Conservation (phyloP, 179 eudicot genomes). For the Heliamphora pulchella region DNA sequence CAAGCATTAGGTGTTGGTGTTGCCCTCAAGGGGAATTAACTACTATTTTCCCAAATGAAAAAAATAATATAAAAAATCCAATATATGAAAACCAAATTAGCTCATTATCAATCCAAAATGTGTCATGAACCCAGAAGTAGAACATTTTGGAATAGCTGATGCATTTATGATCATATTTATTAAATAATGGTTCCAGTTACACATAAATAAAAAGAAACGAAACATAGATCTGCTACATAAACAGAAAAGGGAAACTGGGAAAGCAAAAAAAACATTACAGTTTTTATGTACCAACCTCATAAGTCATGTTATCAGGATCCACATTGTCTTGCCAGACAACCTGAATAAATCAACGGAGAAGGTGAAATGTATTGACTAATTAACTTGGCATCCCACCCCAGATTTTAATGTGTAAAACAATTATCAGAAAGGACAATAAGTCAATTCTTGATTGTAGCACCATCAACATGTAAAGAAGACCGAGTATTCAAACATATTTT, state of each 20-base stretch:
- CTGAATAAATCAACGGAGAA: constrained; percentile 32
- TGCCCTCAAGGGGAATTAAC: neutral
- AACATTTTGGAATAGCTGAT: neutral
- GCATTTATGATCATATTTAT: neutral
- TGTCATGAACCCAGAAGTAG: neutral
- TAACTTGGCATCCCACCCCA: constrained; percentile 2
- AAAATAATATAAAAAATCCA: neutral
- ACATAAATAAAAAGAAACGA: neutral
- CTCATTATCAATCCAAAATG: neutral
- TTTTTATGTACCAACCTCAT: constrained; percentile 51
- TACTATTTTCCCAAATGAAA: neutral
- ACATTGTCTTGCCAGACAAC: constrained; percentile 74
- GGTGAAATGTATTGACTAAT: constrained; percentile 12
- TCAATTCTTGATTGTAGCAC: neutral
- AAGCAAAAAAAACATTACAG: neutral
- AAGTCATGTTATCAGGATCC: constrained; percentile 91
- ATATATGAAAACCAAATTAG: neutral
- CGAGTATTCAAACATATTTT: neutral
- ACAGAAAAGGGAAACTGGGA: neutral
- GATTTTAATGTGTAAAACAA: neutral
- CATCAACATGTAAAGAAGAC: neutral
- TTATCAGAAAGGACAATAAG: neutral
- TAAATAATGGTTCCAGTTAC: neutral
- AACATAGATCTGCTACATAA: neutral
- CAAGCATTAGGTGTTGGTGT: neutral